Evolutionary conservation across 2,329 filamentous ascomycete genomes (phyloP).

Genomic region (Tolypocladium cylindrosporum): DNA sequence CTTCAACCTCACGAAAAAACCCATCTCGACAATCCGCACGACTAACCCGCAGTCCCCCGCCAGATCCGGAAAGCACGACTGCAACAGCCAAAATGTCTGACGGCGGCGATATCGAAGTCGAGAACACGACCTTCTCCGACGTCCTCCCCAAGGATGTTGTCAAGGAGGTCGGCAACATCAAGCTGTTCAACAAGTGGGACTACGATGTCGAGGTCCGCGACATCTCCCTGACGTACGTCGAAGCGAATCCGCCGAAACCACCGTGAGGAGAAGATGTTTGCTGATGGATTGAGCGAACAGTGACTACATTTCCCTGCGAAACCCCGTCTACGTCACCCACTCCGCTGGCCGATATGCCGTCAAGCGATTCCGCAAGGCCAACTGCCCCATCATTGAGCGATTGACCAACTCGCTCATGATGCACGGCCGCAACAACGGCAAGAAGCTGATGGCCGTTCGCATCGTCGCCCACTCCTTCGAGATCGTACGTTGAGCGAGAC

Average conservation of each 20-base stretch:
- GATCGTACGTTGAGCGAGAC: conserved; percentile 59
- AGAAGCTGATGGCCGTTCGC: conserved; percentile 99
- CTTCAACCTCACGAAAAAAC: conserved; percentile 24
- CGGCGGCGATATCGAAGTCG: conserved; percentile 87
- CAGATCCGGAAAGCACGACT: conserved; percentile 26
- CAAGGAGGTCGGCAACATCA: conserved; percentile 81
- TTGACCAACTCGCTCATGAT: conserved; percentile 99
- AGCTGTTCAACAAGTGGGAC: conserved; percentile 95
- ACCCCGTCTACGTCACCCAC: conserved; percentile 98
- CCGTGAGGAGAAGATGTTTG: conserved; percentile 1
- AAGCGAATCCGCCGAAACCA: background rate
- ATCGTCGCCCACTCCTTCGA: conserved; percentile 99
- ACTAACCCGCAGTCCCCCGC: conserved; percentile 27
- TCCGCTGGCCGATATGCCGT: conserved; percentile 96
- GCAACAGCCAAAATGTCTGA: conserved; percentile 73
- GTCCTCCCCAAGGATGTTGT: conserved; percentile 90
- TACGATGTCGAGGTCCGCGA: conserved; percentile 99
- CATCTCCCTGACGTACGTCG: conserved; percentile 92
- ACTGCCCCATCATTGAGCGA: conserved; percentile 99
- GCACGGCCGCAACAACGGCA: conserved; percentile 99
- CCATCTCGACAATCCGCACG: conserved; percentile 26
- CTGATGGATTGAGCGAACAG: conserved; percentile 40
- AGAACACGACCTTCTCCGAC: conserved; percentile 62
- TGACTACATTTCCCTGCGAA: conserved; percentile 99
- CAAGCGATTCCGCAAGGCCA: conserved; percentile 99